Conservation (phyloP, 164 flowering plant genomes). For the Magnolia kwangsiensis region DNA sequence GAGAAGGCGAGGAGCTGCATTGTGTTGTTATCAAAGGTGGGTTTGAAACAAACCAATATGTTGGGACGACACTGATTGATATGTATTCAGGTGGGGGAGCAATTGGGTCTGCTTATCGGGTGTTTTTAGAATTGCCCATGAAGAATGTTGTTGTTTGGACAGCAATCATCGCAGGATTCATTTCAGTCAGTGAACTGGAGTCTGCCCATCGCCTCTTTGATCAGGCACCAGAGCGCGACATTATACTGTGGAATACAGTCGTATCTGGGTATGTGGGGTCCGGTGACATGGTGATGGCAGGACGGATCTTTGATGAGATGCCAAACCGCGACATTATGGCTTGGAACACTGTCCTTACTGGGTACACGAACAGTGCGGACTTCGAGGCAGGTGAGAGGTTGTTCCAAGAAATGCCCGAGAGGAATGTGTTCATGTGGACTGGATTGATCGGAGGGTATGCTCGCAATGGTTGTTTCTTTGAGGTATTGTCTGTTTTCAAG, state of each 20-base stretch:
- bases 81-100: slow-evolving; percentile 42
- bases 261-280: slow-evolving; percentile 46
- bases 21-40: slow-evolving; percentile 46
- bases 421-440: slow-evolving; percentile 70
- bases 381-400: slow-evolving; percentile 35
- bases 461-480: slow-evolving; percentile 29
- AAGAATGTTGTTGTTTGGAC: slow-evolving; percentile 75
- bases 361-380: slow-evolving; percentile 45
- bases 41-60: slow-evolving; percentile 41
- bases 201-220: slow-evolving; percentile 57
- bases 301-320: slow-evolving; percentile 49
- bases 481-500: slow-evolving; percentile 48
- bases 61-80: slow-evolving; percentile 59
- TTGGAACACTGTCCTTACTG: slow-evolving; percentile 56
- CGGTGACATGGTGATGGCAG: slow-evolving; percentile 48
- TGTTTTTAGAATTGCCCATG: slow-evolving; percentile 52
- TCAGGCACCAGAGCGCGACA: slow-evolving; percentile 51
- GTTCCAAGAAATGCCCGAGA: slow-evolving; percentile 58
- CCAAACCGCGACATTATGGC: slow-evolving; percentile 53
- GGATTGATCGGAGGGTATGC: slow-evolving; percentile 62
- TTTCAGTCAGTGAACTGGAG: slow-evolving; percentile 32
- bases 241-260: slow-evolving; percentile 67
- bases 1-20: slow-evolving; percentile 52
- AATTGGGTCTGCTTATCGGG: slow-evolving; percentile 35
- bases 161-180: slow-evolving; percentile 45